Conservation (phyloP, 306 rosid genomes). For the Luffa acutangula region DNA sequence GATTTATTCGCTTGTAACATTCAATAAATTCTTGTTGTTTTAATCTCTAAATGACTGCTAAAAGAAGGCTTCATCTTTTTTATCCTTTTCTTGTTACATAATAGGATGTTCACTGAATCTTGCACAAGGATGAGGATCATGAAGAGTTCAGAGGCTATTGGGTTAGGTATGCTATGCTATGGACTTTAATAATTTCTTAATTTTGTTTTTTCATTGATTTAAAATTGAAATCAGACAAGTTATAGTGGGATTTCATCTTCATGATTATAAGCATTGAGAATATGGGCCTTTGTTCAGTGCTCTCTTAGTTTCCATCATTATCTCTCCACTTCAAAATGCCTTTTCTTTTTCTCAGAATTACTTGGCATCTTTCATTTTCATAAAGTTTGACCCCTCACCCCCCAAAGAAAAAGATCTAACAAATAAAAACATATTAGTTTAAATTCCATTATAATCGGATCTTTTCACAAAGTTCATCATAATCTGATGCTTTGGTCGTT, state of each 20-base stretch:
- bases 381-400: constrained; percentile 2
- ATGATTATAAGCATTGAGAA: constrained; percentile 8
- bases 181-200: neutral
- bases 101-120: constrained; percentile 72
- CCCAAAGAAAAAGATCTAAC: neutral
- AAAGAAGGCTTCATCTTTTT: neutral
- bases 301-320: constrained; percentile 18
- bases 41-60: neutral
- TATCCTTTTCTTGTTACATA: constrained; percentile 15
- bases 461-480: neutral
- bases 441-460: constrained; percentile 7
- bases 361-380: constrained; percentile 9
- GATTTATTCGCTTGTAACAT: neutral
- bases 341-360: neutral
- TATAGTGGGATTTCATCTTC: constrained; percentile 13
- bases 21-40: constrained; percentile 5
- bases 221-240: constrained; percentile 10
- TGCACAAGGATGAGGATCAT: constrained; percentile 91
- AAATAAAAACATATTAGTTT: neutral
- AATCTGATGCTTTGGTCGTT: constrained; percentile 5
- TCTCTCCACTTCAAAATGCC: constrained; percentile 12
- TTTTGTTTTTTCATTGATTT: neutral
- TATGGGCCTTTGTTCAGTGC: constrained; percentile 6
- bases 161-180: constrained; percentile 46
- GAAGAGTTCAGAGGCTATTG: constrained; percentile 96